A percentile compares a stretch with the other conserved stretches of the same genome.
Evolutionary conservation across 2,329 filamentous ascomycete species (phyloP).

Genomic region (Aspergillus hortae): DNA sequence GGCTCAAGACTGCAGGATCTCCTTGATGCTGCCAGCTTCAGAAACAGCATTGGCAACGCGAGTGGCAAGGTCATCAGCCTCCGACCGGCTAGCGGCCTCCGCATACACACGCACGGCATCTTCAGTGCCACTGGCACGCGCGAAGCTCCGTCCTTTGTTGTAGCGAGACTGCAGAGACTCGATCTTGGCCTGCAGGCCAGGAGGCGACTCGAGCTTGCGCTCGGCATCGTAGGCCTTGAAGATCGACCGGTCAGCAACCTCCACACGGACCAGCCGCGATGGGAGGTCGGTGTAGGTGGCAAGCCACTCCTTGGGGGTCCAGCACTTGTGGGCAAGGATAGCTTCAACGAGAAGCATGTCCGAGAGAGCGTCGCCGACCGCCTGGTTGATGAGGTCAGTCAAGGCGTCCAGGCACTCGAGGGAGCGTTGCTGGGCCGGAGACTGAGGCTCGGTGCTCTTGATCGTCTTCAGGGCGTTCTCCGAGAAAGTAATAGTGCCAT

Average conservation of each 20-base stretch:
- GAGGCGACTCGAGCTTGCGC: constrained; percentile 75
- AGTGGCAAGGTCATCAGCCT: constrained; percentile 85
- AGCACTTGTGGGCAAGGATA: constrained; percentile 91
- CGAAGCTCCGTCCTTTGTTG: constrained; percentile 83
- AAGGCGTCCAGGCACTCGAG: constrained; percentile 80
- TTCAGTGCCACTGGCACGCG: constrained; percentile 89
- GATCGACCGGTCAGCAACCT: constrained; percentile 80
- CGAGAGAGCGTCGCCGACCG: constrained; percentile 91
- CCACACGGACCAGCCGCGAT: constrained; percentile 89
- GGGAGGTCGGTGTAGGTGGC: constrained; percentile 90
- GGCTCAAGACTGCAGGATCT: constrained; percentile 12
- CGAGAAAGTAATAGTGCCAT: constrained; percentile 94
- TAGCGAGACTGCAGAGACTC: constrained; percentile 87
- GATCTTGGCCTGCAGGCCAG: constrained; percentile 78
- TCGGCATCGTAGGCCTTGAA: constrained; percentile 94
- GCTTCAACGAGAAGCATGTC: constrained; percentile 96
- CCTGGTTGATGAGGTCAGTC: constrained; percentile 94
- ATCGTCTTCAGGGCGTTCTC: constrained; percentile 76
- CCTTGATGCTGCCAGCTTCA: constrained; percentile 44
- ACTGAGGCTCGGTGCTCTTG: constrained; percentile 75
- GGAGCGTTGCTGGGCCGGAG: constrained; percentile 85
- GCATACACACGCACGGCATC: constrained; percentile 95
- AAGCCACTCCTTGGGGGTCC: constrained; percentile 87
- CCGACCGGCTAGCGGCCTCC: constrained; percentile 82
- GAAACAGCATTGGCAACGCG: constrained; percentile 76